phyloP scores from a whole-genome alignment of 192 early-diverging fungal genomes.

The Lunasporangiospora selenospora region DNA sequence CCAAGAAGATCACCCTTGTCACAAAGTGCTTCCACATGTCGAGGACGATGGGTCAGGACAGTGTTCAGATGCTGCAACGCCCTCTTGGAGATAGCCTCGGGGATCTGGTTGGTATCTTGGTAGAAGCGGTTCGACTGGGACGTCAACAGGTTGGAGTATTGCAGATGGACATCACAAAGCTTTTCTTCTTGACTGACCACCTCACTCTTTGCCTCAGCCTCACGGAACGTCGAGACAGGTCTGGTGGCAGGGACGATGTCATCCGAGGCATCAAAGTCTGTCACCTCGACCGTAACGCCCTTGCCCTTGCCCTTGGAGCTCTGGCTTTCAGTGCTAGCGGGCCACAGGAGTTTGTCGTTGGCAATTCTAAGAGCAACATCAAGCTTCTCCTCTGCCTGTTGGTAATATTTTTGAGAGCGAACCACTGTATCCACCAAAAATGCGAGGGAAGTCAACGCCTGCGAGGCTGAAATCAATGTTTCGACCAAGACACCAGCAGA shows the following conservation, averaged over 20 bases:
- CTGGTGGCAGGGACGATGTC: slow-evolving; percentile 48
- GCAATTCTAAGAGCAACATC: slow-evolving; percentile 43
- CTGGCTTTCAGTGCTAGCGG: slow-evolving; percentile 10
- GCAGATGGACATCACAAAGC: slow-evolving; percentile 52
- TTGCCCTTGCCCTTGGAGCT: slow-evolving; percentile 30
- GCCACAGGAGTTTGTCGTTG: slow-evolving; percentile 38
- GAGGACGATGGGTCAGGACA: slow-evolving; percentile 44
- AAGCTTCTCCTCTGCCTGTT: slow-evolving; percentile 50
- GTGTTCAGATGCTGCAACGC: slow-evolving; percentile 51
- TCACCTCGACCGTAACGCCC: not conserved
- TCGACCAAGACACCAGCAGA: slow-evolving; percentile 56
- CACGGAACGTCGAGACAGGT: slow-evolving; percentile 34
- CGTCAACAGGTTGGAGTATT: slow-evolving; percentile 51
- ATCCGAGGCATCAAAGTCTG: slow-evolving; percentile 7
- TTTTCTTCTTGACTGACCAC: slow-evolving; percentile 40
- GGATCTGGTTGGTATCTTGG: slow-evolving; percentile 44
- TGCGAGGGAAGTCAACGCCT: slow-evolving; percentile 57
- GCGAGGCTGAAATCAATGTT: slow-evolving; percentile 55
- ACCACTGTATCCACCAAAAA: slow-evolving; percentile 53
- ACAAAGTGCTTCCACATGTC: slow-evolving; percentile 61
- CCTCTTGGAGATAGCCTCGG: slow-evolving; percentile 42
- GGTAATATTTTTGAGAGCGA: slow-evolving; percentile 46
- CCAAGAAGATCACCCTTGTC: slow-evolving; percentile 61
- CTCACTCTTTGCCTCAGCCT: slow-evolving; percentile 32
- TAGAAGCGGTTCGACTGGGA: slow-evolving; percentile 56